Conservation (phyloP, 441 rosid genomes). For the Erodium chrysanthum region DNA sequence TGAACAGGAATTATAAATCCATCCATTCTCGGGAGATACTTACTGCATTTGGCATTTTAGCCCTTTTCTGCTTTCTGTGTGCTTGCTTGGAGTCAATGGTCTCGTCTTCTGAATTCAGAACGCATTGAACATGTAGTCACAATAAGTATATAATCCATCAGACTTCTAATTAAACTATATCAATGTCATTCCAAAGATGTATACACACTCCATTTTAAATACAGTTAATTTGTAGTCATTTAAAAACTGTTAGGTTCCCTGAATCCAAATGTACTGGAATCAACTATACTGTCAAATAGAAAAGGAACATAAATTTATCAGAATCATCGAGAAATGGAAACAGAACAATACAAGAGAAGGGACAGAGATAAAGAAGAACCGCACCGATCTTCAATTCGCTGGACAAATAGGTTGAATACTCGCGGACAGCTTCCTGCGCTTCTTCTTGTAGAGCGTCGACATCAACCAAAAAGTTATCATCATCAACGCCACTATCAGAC, state of each 20-base stretch:
- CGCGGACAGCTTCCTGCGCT: constrained; percentile 48
- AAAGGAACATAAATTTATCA: not conserved
- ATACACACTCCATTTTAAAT: not conserved
- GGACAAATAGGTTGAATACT: constrained; percentile 47
- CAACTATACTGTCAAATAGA: too few species aligned
- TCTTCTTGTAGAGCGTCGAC: constrained; percentile 55
- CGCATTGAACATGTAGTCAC: not conserved
- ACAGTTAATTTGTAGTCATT: not conserved
- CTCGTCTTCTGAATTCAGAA: constrained; percentile 48
- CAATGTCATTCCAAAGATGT: not conserved
- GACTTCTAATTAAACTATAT: not conserved
- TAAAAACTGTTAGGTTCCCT: too few species aligned
- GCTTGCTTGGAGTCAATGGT: constrained; percentile 33
- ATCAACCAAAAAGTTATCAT: constrained; percentile 37
- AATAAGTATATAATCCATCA: not conserved
- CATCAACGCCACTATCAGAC: constrained; percentile 5
- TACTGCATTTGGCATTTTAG: constrained; percentile 33
- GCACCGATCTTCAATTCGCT: constrained; percentile 51
- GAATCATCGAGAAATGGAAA: not conserved
- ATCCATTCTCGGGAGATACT: not conserved
- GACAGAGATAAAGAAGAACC: not conserved
- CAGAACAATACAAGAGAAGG: not conserved
- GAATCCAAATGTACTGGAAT: too few species aligned
- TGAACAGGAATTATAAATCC: not conserved
- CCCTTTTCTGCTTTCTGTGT: constrained; percentile 45